phyloP scores from a whole-genome alignment of 345 rosid genomes.

The Toxicodendron radicans region DNA sequence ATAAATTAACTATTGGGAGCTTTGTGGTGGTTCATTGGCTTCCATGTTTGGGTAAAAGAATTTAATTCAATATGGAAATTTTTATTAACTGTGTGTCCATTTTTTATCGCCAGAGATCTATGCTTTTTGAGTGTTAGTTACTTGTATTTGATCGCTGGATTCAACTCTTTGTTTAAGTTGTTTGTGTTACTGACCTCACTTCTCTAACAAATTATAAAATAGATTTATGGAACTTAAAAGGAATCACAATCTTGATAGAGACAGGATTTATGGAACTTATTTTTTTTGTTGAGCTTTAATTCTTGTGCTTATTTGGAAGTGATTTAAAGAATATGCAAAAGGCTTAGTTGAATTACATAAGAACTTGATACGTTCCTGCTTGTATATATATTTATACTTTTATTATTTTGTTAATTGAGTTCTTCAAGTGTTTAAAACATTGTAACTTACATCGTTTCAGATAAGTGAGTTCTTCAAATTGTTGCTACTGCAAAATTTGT shows the following conservation, averaged over 20 bases:
- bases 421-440: background rate
- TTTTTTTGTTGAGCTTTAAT: background rate
- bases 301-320: background rate
- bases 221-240: background rate
- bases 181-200: background rate
- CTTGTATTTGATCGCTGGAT: background rate
- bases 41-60: constrained; percentile 13
- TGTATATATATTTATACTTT: background rate
- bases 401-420: background rate
- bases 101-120: background rate
- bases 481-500: too few relatives aligned
- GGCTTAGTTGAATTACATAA: background rate
- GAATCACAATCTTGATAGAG: background rate
- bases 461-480: background rate
- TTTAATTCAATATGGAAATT: background rate
- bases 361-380: background rate
- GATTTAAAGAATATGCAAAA: background rate
- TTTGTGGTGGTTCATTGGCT: constrained; percentile 11
- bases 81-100: constrained; percentile 1
- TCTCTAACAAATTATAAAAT: background rate
- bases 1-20: background rate
- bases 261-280: background rate
- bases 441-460: background rate
- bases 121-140: background rate
- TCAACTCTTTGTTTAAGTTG: background rate